Evolutionary conservation across 345 rosid genomes (phyloP).

Genomic region (Clarkia xantiana): DNA sequence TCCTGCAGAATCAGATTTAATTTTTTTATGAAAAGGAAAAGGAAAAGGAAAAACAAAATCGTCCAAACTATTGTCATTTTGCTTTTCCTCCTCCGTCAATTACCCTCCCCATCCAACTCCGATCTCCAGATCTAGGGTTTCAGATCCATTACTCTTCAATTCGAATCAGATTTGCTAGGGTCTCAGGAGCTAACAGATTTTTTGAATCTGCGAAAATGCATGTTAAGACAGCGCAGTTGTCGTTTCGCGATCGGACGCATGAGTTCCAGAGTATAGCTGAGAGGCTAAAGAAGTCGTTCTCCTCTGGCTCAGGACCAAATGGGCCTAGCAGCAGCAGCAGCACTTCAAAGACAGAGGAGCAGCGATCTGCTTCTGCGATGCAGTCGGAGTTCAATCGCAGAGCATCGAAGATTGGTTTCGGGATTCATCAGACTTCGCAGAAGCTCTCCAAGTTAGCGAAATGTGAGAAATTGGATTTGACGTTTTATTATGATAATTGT

Average conservation of each 20-base stretch:
- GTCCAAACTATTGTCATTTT: background rate
- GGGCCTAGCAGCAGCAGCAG: conserved; percentile 18
- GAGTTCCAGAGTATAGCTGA: conserved; percentile 45
- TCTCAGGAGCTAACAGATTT: too few species aligned
- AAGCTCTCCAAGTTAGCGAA: conserved; percentile 43
- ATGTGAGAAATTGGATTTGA: conserved; percentile 17
- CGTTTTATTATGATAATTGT: too few species aligned
- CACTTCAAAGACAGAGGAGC: conserved; percentile 21
- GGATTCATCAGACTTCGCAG: conserved; percentile 51
- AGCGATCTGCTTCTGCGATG: conserved; percentile 31
- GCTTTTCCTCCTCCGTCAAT: background rate
- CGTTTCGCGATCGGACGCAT: conserved; percentile 41
- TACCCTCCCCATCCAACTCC: background rate
- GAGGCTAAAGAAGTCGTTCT: conserved; percentile 35
- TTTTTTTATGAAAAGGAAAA: too few species aligned
- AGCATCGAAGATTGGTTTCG: conserved; percentile 48
- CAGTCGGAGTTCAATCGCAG: conserved; percentile 50
- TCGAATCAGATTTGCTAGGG: background rate
- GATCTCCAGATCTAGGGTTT: conserved; percentile 7
- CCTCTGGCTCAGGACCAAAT: conserved; percentile 15
- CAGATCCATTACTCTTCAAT: background rate
- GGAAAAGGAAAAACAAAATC: too few species aligned
- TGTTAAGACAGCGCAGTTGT: conserved; percentile 22
- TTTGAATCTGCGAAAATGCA: conserved; percentile 10
- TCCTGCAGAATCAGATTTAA: too few species aligned